Evolutionary conservation across 768 basidiomycete species (phyloP), one percentile per base, ranked within the genome.

Genomic region (Amylocystis lapponica): DNA sequence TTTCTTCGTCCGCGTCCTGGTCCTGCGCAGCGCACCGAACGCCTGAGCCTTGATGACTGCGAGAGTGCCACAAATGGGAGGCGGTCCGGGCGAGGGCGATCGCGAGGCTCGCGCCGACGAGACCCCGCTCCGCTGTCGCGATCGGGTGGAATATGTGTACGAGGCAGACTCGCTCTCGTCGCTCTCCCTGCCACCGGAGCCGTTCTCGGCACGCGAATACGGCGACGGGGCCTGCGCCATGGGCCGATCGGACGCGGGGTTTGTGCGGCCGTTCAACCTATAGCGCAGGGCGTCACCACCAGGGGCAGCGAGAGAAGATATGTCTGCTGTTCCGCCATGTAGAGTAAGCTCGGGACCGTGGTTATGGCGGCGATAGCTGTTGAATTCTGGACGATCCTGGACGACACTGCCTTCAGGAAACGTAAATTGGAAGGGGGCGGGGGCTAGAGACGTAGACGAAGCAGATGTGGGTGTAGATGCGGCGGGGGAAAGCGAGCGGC

Each of bases 21-120:
- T 84, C 61, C 88, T 74, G 39, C 88, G 82, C 50, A 89, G 68
- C 16, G 86, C 86, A 25, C 88, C 89, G 59, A 91, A 92, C 29
- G 89, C 83, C 59, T 91, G 87, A 32, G 88, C 88, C 66, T 91
- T 92, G 66, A 92, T 89, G 45, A 91, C 87, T 41, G 89, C 88
- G 36, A 92, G 76, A 23, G 89, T 91, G 20, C 85, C 83, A 38
- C 83, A 87, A 57, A 88, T 70, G 21, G 68, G 68, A 46, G 72
- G 67, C 41, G 55, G 60, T 31, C 61, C 60, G 14, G 74, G 72
- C 36, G 75, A 74, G 36, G 69, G 74, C 27, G 74, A 75, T 27
- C 67, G 65, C 21, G 67, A 68, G 4, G 64, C 16, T 67, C 63
- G 74, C 59, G 46, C 59, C 56, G 47, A 55, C 36, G 32, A 73